Conservation (phyloP, 2,329 filamentous ascomycete genomes). For the Fusarium bactridioides region DNA sequence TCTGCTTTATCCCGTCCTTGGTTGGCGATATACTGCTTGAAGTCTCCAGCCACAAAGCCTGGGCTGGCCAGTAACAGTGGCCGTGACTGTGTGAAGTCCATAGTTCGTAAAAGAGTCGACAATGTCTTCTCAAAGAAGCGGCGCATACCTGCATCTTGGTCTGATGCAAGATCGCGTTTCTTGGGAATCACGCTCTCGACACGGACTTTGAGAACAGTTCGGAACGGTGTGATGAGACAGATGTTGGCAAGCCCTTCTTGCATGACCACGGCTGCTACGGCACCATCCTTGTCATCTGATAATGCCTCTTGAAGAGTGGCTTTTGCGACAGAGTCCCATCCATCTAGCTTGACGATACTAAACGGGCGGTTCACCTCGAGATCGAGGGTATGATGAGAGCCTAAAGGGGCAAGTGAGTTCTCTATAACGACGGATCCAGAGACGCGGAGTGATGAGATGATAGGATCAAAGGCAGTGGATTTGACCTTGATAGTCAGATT, state of each 20-base stretch:
- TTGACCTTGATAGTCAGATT: constrained; percentile 65
- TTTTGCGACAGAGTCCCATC: constrained; percentile 91
- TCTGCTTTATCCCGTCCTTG: constrained; percentile 67
- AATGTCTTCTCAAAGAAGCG: constrained; percentile 80
- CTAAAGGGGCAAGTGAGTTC: constrained; percentile 61
- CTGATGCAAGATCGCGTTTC: constrained; percentile 70
- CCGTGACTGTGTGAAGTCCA: constrained; percentile 75
- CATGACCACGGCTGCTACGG: constrained; percentile 91
- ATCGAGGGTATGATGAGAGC: constrained; percentile 71
- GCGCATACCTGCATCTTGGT: constrained; percentile 74
- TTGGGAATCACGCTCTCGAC: constrained; percentile 73
- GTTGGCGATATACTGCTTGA: constrained; percentile 76
- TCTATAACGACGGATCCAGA: constrained; percentile 63
- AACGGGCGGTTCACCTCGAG: constrained; percentile 89
- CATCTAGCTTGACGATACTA: constrained; percentile 80
- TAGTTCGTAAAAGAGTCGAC: constrained; percentile 76
- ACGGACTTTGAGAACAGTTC: constrained; percentile 72
- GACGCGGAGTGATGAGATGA: constrained; percentile 62
- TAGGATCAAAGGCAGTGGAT: constrained; percentile 66
- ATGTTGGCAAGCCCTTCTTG: constrained; percentile 87
- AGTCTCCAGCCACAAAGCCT: constrained; percentile 83
- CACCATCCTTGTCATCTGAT: constrained; percentile 79
- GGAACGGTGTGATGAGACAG: constrained; percentile 81
- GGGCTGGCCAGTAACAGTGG: constrained; percentile 88
- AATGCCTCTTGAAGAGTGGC: constrained; percentile 81